phyloP scores from a whole-genome alignment of 2,329 filamentous ascomycete genomes.

The Trichoderma atrobrunneum region DNA sequence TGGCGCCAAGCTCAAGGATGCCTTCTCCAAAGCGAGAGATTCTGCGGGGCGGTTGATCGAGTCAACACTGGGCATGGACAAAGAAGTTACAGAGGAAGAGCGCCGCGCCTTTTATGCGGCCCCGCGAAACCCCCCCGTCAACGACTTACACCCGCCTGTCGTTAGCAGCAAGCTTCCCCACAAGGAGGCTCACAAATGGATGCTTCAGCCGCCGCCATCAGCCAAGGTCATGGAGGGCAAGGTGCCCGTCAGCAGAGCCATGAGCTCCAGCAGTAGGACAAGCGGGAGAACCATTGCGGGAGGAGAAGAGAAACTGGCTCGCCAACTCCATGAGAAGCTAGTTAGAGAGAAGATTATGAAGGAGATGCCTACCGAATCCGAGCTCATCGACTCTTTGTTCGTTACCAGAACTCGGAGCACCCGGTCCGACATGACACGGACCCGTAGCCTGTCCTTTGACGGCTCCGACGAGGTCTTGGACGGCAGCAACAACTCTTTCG shows the following conservation, averaged over 20 bases:
- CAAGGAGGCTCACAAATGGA: conserved; percentile 76
- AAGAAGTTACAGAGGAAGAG: conserved; percentile 50
- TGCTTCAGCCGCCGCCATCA: conserved; percentile 87
- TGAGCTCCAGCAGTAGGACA: conserved; percentile 53
- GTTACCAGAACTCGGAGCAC: conserved; percentile 30
- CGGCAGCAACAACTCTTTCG: conserved; percentile 24
- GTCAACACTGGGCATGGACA: conserved; percentile 51
- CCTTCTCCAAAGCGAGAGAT: conserved; percentile 56
- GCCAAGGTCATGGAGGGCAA: conserved; percentile 91
- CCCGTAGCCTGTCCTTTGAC: conserved; percentile 40
- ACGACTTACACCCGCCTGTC: conserved; percentile 82
- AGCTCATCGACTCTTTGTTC: conserved; percentile 45
- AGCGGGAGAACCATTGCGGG: conserved; percentile 43
- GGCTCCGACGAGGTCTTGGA: conserved; percentile 36
- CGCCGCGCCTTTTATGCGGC: conserved; percentile 61
- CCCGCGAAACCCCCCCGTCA: conserved; percentile 68
- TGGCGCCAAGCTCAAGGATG: conserved; percentile 56
- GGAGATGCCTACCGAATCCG: conserved; percentile 42
- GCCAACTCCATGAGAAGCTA: conserved; percentile 45
- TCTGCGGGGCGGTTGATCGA: conserved; percentile 55
- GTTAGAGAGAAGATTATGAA: conserved; percentile 47
- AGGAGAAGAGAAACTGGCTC: conserved; percentile 43
- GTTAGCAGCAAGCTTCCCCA: conserved; percentile 71
- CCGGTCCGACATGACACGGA: conserved; percentile 34
- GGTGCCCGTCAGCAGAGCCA: conserved; percentile 63